A percentile compares a stretch with the other conserved stretches of the same genome.
Evolutionary conservation across 176 grass and related monocot genomes (phyloP).

Genomic region (Paspalum vaginatum): DNA sequence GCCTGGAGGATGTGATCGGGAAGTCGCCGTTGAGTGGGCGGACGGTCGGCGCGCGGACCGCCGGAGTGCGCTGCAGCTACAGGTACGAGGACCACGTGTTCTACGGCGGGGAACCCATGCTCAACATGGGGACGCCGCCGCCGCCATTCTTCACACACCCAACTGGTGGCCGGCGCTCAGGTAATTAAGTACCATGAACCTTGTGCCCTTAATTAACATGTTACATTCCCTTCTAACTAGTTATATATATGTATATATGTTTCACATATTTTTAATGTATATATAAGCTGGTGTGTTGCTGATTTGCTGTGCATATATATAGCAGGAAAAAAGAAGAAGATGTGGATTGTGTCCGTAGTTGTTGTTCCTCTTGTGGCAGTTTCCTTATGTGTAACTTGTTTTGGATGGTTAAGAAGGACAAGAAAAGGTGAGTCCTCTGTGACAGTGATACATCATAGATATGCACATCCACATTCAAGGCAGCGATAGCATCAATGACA

Average conservation of each 20-base stretch:
- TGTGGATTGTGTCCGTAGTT: neutral
- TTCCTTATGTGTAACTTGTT: neutral
- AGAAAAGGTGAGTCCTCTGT: neutral
- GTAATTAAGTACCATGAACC: neutral
- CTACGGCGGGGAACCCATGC: constrained; percentile 4
- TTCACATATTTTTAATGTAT: neutral
- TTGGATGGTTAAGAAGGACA: neutral
- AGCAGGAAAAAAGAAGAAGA: constrained; percentile 12
- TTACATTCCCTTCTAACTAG: neutral
- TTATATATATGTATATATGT: too few species aligned
- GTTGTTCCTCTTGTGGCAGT: neutral
- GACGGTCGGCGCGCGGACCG: constrained; percentile 30
- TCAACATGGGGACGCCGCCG: neutral
- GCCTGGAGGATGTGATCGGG: constrained; percentile 20
- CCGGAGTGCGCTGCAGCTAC: constrained; percentile 37
- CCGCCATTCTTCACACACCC: neutral
- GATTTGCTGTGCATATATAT: too few species aligned
- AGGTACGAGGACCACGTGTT: constrained; percentile 50
- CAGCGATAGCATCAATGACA: neutral
- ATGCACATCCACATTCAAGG: too few species aligned
- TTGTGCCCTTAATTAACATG: too few species aligned
- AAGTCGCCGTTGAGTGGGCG: neutral
- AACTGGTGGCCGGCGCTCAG: neutral
- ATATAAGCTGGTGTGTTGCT: neutral
- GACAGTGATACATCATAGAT: too few species aligned